phyloP scores from a whole-genome alignment of 106 monocot genomes.

The Dioscorea alata region DNA sequence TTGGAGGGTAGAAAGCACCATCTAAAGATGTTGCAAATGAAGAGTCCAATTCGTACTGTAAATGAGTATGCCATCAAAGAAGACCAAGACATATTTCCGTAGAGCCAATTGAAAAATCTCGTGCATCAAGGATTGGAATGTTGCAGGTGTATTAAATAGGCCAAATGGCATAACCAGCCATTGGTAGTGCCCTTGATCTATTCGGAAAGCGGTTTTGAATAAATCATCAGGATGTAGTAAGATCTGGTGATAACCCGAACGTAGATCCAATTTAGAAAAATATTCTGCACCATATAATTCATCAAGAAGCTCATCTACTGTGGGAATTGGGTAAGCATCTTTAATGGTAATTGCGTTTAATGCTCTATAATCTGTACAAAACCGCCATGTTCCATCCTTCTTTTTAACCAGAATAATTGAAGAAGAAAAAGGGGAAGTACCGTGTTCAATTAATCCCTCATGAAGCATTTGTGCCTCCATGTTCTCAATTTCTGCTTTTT shows the following conservation, averaged over 20 bases:
- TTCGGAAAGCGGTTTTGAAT: neutral
- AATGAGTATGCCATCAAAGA: neutral
- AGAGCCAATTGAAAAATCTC: neutral
- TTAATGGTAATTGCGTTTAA: neutral
- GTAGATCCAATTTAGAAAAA: neutral
- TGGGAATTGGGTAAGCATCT: neutral
- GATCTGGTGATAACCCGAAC: neutral
- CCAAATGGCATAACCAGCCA: conserved; percentile 2
- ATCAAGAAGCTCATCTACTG: neutral
- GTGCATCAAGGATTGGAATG: neutral
- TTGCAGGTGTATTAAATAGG: neutral
- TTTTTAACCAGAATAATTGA: neutral
- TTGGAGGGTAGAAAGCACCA: neutral
- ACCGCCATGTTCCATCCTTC: neutral
- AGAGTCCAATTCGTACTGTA: neutral
- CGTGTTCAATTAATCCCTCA: no score
- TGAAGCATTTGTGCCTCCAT: no score
- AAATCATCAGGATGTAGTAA: neutral
- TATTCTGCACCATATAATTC: neutral
- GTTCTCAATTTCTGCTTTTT: no score
- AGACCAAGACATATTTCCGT: neutral
- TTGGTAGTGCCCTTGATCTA: neutral
- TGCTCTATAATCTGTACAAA: neutral
- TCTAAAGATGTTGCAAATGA: neutral
- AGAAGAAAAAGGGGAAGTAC: no score